Evolutionary conservation across 495 filamentous ascomycete genomes (phyloP), one percentile per base, ranked within the genome.

Genomic region (Penicillium turbatum): DNA sequence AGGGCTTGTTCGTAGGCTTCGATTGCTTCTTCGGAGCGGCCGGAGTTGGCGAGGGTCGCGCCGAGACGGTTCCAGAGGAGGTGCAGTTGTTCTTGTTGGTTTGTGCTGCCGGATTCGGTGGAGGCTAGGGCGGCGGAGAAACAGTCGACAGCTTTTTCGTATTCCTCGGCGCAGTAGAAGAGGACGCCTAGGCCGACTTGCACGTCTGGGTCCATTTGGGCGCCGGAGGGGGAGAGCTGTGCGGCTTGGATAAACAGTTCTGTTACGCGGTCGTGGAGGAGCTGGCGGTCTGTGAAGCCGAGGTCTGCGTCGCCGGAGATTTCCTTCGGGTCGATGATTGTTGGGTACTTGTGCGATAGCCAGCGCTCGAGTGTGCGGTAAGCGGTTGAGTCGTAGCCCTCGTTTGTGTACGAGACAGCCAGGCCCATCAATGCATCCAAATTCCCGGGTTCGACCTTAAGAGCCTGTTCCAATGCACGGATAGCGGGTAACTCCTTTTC

Each of bases 401-500:
- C 93, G 73, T 99, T 99, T 31, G 95, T 97, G 71, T 97, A 99
- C n/a, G 87, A 92, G 37, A 99, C 93, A 36, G 92, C 90, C 16
- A 99, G 79, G 4, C 88, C 90, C 91, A 99, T 97, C 29, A 97
- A 77, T 2, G 93, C 92, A 36, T 87, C 79, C 6, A 96, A 79
- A 62, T 96, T 96, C 60, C 83, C 82, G 2, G 89, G 83, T 60
- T 97, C 90, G 8, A 92, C 73, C 68, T 89, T 92, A 44, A 96
- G 74, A 12, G 92, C 90, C 62, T 92, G 89, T 72, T 97, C 93
- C 48, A 97, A 75, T 5, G 95, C 93, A n/a, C 93, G 86, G 58
- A 98, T 97, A n/a, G 95, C 95, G 5, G 93, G 93, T 4, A 89
- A 82, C 65, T 98, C 93, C 71, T 98, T 98, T 65, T 98, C 93